phyloP scores from a whole-genome alignment of 129 eudicot species.

The Smallanthus sonchifolius region DNA sequence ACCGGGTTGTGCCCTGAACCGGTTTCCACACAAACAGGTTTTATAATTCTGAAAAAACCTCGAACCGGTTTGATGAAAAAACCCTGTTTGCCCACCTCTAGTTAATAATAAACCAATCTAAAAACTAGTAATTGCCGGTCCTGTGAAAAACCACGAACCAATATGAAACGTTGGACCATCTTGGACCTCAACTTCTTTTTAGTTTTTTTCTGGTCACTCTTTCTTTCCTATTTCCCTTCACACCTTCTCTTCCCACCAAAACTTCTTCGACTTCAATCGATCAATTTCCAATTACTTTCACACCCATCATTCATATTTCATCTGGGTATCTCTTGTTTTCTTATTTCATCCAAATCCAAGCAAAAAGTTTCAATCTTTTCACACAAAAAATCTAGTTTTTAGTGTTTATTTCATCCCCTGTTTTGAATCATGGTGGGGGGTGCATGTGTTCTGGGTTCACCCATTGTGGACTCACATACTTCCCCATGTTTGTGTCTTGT shows the following conservation, averaged over 20 bases:
- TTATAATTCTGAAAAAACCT: too few species aligned
- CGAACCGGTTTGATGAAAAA: too few species aligned
- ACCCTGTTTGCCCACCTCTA: too few species aligned
- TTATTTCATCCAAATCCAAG: neutral
- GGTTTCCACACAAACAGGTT: too few species aligned
- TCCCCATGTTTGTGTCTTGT: conserved; percentile 62
- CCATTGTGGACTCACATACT: conserved; percentile 56
- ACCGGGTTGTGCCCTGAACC: too few species aligned
- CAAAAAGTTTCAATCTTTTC: neutral
- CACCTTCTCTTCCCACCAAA: neutral
- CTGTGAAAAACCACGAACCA: too few species aligned
- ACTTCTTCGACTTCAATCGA: neutral
- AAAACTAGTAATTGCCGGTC: too few species aligned
- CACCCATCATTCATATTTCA: neutral
- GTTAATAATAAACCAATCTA: too few species aligned
- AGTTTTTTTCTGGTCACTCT: conserved; percentile 22
- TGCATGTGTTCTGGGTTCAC: conserved; percentile 50
- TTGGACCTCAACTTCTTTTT: conserved; percentile 26
- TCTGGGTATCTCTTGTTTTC: neutral
- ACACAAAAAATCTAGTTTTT: neutral
- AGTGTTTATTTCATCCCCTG: neutral
- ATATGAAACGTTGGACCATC: neutral
- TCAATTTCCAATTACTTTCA: neutral
- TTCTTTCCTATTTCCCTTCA: neutral
- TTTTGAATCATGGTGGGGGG: conserved; percentile 55